These are phyloP conservation scores for Mortierella sp. DNA, from an alignment of 371 early-diverging fungal genomes.

Conservation along the genomic window DNA sequence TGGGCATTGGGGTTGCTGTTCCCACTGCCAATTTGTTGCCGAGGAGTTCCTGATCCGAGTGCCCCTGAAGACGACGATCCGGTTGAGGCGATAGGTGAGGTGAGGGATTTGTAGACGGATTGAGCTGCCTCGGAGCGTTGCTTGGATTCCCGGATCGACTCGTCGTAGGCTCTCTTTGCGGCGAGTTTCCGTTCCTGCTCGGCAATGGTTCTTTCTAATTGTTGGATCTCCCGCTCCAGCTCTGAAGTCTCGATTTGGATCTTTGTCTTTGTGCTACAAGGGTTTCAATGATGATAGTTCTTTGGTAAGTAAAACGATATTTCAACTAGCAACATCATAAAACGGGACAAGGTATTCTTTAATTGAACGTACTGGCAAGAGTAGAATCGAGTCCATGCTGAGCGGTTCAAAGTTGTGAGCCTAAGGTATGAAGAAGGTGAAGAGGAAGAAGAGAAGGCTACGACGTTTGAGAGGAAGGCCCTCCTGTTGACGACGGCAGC, in stretches of 20 bases:
- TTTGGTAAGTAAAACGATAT: neutral
- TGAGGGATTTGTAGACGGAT: conserved; percentile 30
- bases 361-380: conserved; percentile 39
- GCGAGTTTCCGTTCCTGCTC: conserved; percentile 45
- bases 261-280: conserved; percentile 33
- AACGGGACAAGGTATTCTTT: neutral
- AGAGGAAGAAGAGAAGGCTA: neutral
- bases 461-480: conserved; percentile 10
- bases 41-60: neutral
- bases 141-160: conserved; percentile 31
- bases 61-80: neutral
- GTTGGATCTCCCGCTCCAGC: conserved; percentile 37
- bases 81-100: conserved; percentile 15
- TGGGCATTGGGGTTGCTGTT: conserved; percentile 17
- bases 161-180: conserved; percentile 33
- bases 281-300: neutral
- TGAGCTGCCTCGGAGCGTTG: conserved; percentile 37
- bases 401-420: conserved; percentile 6
- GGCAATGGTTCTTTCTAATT: conserved; percentile 29
- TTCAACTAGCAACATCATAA: neutral
- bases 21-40: neutral
- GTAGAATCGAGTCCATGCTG: conserved; percentile 23
- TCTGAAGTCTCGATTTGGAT: conserved; percentile 35
- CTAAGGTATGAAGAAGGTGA: conserved; percentile 4
- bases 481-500: conserved; percentile 29